These are phyloP conservation scores for Colletotrichum shisoi DNA, from an alignment of 2,329 filamentous ascomycete genomes.

Conservation along the genomic window DNA sequence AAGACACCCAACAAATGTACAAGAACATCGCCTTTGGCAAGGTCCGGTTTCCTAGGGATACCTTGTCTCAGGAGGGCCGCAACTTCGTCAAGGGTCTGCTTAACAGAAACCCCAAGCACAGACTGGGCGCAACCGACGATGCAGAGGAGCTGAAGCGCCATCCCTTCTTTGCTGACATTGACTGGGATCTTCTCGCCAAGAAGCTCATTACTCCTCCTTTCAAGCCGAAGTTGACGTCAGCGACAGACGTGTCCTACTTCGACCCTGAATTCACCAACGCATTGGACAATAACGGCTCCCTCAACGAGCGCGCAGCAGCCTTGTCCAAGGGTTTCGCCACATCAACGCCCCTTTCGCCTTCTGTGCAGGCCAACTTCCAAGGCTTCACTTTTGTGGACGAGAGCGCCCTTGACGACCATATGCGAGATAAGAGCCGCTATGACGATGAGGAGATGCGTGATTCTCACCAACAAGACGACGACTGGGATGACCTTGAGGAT, in stretches of 20 bases:
- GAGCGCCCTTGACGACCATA: slow-evolving; percentile 89
- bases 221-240: slow-evolving; percentile 95
- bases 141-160: slow-evolving; percentile 94
- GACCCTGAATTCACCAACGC: slow-evolving; percentile 98
- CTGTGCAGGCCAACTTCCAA: slow-evolving; percentile 97
- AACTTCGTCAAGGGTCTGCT: slow-evolving; percentile 98
- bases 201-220: slow-evolving; percentile 96
- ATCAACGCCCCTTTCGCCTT: slow-evolving; percentile 91
- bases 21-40: slow-evolving; percentile 99
- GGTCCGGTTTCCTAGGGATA: slow-evolving; percentile 93
- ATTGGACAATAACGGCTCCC: slow-evolving; percentile 81
- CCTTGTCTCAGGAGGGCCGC: slow-evolving; percentile 89
- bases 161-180: slow-evolving; percentile 91
- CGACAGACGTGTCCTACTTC: slow-evolving; percentile 97
- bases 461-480: slow-evolving; percentile 56
- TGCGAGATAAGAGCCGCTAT: slow-evolving; percentile 60
- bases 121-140: slow-evolving; percentile 88
- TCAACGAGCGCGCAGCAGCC: slow-evolving; percentile 90
- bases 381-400: slow-evolving; percentile 99
- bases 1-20: slow-evolving; percentile 99
- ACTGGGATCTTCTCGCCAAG: slow-evolving; percentile 87
- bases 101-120: slow-evolving; percentile 95
- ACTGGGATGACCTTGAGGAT: slow-evolving; percentile 68
- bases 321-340: slow-evolving; percentile 85
- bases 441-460: slow-evolving; percentile 70